Evolutionary conservation across 352 stramenopile species (phyloP).

Genomic region (Phytopythium kandeliae): DNA sequence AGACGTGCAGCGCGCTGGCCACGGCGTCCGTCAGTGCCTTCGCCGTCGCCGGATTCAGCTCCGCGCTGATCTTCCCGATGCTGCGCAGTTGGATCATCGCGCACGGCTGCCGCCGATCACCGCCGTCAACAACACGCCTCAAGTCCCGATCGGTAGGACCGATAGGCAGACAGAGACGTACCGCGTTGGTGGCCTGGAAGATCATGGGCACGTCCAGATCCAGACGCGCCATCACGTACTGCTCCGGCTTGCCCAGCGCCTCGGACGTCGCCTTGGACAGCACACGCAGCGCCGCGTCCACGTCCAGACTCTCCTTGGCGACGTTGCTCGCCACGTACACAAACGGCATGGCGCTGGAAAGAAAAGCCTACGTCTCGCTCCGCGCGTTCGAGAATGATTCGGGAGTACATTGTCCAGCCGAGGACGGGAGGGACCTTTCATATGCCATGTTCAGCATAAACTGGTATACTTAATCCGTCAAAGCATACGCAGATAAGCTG

Average conservation of each 20-base stretch:
- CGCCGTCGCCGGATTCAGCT: constrained; percentile 26
- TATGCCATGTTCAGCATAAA: too few species aligned
- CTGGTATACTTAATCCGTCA: too few species aligned
- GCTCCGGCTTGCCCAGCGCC: constrained; percentile 26
- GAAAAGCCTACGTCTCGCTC: too few species aligned
- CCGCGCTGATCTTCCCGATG: constrained; percentile 26
- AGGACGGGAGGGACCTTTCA: too few species aligned
- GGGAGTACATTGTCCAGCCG: not conserved
- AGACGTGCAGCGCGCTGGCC: constrained; percentile 15
- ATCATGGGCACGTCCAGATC: constrained; percentile 25
- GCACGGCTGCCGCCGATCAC: constrained; percentile 16
- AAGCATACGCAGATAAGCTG: too few species aligned
- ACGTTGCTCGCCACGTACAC: constrained; percentile 35
- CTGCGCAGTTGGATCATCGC: constrained; percentile 31
- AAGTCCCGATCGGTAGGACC: too few species aligned
- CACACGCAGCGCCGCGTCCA: constrained; percentile 16
- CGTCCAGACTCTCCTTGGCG: constrained; percentile 20
- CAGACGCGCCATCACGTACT: constrained; percentile 30
- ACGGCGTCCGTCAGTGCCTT: constrained; percentile 18
- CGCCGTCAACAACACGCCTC: not conserved
- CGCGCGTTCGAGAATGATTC: not conserved
- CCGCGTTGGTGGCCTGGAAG: constrained; percentile 18
- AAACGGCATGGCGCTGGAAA: constrained; percentile 21
- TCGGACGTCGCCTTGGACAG: constrained; percentile 31
- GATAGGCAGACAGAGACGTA: constrained; percentile 3